Evolutionary conservation across 2,329 filamentous ascomycete genomes (phyloP), one percentile per base, ranked within the genome.

Genomic region (Paramyrothecium roridum): DNA sequence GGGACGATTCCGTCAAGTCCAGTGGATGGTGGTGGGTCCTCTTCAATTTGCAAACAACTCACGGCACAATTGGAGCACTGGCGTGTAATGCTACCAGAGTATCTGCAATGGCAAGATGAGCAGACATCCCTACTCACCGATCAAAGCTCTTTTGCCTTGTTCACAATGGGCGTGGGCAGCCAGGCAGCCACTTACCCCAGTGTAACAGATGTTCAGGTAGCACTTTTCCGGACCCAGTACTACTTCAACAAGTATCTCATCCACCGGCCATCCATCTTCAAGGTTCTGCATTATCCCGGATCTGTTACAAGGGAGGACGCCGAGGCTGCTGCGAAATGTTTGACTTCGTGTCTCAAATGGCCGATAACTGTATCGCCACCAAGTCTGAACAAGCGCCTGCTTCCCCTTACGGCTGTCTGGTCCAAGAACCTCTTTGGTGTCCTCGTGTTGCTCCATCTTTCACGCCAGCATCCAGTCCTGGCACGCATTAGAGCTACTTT

Each of bases 321-420:
- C 2, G 70, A 78, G 16, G 81, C 79, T 26, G 80, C 76, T n/a
- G 82, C 78, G 3, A 74, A 81, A 55, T 86, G 84, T 58, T 75
- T 87, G 17, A 75, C 80, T 59, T 76, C 80, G 2, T 80, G 77
- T n/a, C 70, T 86, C 16, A 74, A 80, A 54, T 87, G 84, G 84
- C 84, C 84, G 1, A 73, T 87, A 22, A 74, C 78, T 21, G 77
- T 86, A 70, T 79, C 80, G 8, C 83, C 84, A 0, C 76, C 80
- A 1, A 80, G 79, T 57, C 73, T 78, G 53, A 79, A 79, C 65
- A 87, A 87, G 67, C 72, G 83, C 37, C 73, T 87, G 6, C 70
- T 87, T 1, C 83, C 84, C 1, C 79, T 80, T 54, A 62, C 82
- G 2, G 86, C 85, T 63, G 82, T 83, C 53, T 87, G 84, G 80